phyloP scores from a whole-genome alignment of 345 rosid genomes.

The Erysimum cheiranthoides region DNA sequence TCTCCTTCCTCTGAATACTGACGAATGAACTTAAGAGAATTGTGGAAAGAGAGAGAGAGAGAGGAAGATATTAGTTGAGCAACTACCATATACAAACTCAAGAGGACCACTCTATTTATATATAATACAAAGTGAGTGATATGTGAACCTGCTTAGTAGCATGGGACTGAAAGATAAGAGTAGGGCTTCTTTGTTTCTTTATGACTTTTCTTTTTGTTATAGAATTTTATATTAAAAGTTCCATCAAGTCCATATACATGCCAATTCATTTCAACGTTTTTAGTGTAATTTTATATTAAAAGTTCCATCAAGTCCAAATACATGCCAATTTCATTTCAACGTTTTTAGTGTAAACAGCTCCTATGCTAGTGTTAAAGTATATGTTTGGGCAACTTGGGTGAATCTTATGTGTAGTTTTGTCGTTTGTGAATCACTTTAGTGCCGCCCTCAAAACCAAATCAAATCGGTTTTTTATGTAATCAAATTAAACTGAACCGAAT shows the following conservation, averaged over 20 bases:
- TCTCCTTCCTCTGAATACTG: slow-evolving; percentile 9
- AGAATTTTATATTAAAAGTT: not conserved
- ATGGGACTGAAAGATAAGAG: slow-evolving; percentile 41
- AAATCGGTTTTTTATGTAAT: too few species aligned
- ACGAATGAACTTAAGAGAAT: slow-evolving; percentile 6
- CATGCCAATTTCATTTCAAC: not conserved
- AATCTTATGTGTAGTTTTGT: too few species aligned
- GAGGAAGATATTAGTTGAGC: slow-evolving; percentile 31
- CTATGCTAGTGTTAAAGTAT: not conserved
- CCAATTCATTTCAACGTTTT: slow-evolving; percentile 7
- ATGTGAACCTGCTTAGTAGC: slow-evolving; percentile 43
- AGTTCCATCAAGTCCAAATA: not conserved
- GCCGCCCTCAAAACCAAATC: too few species aligned
- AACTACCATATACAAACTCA: slow-evolving; percentile 21
- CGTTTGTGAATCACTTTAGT: too few species aligned
- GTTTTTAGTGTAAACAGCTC: not conserved
- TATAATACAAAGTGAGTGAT: slow-evolving; percentile 36
- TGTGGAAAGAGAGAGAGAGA: slow-evolving; percentile 14
- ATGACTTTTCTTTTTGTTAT: slow-evolving; percentile 5
- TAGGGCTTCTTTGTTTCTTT: slow-evolving; percentile 29
- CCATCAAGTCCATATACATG: not conserved
- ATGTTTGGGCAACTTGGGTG: too few species aligned
- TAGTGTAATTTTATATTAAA: not conserved
- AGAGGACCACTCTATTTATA: slow-evolving; percentile 42
- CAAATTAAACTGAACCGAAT: too few species aligned